A percentile compares a stretch with the other conserved stretches of the same genome.
Evolutionary conservation across 2,329 filamentous ascomycete genomes (phyloP).

Genomic region (Akanthomyces lecanii): DNA sequence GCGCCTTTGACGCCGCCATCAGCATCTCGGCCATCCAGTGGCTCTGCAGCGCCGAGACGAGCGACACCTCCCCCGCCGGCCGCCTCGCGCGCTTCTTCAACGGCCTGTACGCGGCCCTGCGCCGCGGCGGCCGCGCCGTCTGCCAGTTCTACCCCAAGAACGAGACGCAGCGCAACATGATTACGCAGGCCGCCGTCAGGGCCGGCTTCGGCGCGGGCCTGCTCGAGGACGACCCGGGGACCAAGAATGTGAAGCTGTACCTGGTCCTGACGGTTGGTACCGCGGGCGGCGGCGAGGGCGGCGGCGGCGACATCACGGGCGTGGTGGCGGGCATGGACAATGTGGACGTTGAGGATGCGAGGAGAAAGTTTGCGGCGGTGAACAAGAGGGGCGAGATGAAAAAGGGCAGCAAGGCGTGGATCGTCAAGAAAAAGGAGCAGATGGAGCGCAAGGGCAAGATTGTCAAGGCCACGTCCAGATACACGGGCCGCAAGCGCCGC

Average conservation of each 20-base stretch:
- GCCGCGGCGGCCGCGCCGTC: conserved; percentile 81
- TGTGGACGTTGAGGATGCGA: conserved; percentile 74
- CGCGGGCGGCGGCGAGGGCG: conserved; percentile 41
- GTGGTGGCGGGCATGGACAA: conserved; percentile 85
- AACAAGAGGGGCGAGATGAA: conserved; percentile 48
- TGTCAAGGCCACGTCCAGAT: conserved; percentile 88
- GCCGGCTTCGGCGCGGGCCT: conserved; percentile 95
- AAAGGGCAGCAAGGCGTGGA: conserved; percentile 84
- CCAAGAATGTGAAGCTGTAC: conserved; percentile 96
- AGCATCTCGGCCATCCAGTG: conserved; percentile 96
- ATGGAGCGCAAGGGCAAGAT: conserved; percentile 94
- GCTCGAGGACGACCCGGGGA: conserved; percentile 90
- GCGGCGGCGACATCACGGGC: conserved; percentile 74
- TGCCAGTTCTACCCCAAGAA: conserved; percentile 99
- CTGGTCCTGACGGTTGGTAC: conserved; percentile 86
- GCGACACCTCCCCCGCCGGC: conserved; percentile 74
- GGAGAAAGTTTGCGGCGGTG: conserved; percentile 44
- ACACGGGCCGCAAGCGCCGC: conserved; percentile 84
- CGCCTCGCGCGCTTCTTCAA: conserved; percentile 85
- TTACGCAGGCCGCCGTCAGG: conserved; percentile 81
- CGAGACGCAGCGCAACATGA: conserved; percentile 85
- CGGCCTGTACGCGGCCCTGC: conserved; percentile 78
- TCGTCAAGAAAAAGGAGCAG: conserved; percentile 82
- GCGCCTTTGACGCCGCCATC: conserved; percentile 91
- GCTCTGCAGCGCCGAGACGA: conserved; percentile 93